Percentiles rank a stretch among this genome's conserved stretches.
Conservation (phyloP, 2,329 filamentous ascomycete genomes). For the Xenoacremonium recifei region DNA sequence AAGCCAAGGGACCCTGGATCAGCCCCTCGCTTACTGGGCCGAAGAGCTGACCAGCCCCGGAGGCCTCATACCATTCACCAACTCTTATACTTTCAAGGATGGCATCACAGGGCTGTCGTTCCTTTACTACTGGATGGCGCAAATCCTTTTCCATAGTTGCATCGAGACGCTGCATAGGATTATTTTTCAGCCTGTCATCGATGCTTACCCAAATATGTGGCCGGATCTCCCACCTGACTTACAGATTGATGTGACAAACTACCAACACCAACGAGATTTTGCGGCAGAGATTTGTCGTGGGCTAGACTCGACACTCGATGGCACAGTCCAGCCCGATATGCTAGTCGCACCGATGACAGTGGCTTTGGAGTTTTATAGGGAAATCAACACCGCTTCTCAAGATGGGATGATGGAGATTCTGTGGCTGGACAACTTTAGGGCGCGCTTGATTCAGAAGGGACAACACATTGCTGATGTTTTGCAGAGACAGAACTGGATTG, state of each 20-base stretch:
- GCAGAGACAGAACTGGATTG: constrained; percentile 39
- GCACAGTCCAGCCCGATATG: constrained; percentile 46
- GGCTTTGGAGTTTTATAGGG: constrained; percentile 41
- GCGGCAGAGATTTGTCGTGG: constrained; percentile 51
- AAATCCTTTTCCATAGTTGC: constrained; percentile 48
- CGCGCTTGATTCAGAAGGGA: constrained; percentile 37
- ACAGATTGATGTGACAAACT: constrained; percentile 41
- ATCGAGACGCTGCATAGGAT: constrained; percentile 44
- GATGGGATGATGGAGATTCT: constrained; percentile 45
- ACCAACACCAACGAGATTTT: constrained; percentile 43
- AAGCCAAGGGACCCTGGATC: constrained; percentile 24
- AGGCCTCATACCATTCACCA: constrained; percentile 42
- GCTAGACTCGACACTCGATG: constrained; percentile 45
- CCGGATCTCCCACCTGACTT: constrained; percentile 37
- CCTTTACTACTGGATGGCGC: constrained; percentile 53
- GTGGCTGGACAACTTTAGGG: constrained; percentile 47
- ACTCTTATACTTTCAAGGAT: constrained; percentile 45
- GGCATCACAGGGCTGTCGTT: constrained; percentile 44
- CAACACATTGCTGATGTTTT: constrained; percentile 40
- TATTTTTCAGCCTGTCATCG: constrained; percentile 43
- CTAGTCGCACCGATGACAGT: constrained; percentile 42
- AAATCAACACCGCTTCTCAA: constrained; percentile 35
- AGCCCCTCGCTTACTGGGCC: constrained; percentile 40
- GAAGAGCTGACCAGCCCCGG: constrained; percentile 29
- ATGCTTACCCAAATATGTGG: constrained; percentile 38